Conservation (phyloP, 1,284 basidiomycete species). For the Anthracocystis walkeri region DNA sequence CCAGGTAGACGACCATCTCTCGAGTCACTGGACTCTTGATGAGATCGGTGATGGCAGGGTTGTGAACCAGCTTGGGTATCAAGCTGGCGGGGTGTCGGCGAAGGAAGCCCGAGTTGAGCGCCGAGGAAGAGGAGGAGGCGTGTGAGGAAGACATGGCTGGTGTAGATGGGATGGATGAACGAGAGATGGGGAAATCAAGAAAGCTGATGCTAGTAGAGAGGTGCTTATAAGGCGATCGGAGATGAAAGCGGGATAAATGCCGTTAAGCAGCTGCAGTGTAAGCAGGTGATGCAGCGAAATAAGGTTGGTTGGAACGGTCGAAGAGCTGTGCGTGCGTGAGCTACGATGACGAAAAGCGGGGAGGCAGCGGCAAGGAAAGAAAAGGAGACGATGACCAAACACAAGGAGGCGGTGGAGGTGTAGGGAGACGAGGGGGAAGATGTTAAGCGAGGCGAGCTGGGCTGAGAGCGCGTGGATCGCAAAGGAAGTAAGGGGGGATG, state of each 20-base stretch:
- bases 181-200: conserved; percentile 2
- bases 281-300: conserved; percentile 28
- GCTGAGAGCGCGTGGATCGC: conserved; percentile 36
- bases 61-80: conserved; percentile 66
- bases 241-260: conserved; percentile 36
- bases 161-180: conserved; percentile 3
- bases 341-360: conserved; percentile 4
- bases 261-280: conserved; percentile 21
- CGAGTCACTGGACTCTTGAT: conserved; percentile 66
- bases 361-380: background rate
- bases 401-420: conserved; percentile 25
- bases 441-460: conserved; percentile 36
- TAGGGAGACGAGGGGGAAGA: conserved; percentile 1
- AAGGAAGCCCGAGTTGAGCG: conserved; percentile 55
- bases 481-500: conserved; percentile 41
- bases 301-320: conserved; percentile 20
- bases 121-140: conserved; percentile 48
- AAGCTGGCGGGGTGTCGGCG: conserved; percentile 67
- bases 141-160: conserved; percentile 44
- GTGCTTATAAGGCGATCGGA: conserved; percentile 36
- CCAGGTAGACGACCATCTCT: conserved; percentile 69
- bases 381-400: conserved; percentile 23
- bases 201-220: conserved; percentile 7
- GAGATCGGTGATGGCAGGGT: conserved; percentile 67
- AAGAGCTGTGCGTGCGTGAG: background rate